These are phyloP conservation scores for Rostrohypoxylon terebratum DNA, from an alignment of 495 filamentous ascomycete species.

Conservation along the genomic window DNA sequence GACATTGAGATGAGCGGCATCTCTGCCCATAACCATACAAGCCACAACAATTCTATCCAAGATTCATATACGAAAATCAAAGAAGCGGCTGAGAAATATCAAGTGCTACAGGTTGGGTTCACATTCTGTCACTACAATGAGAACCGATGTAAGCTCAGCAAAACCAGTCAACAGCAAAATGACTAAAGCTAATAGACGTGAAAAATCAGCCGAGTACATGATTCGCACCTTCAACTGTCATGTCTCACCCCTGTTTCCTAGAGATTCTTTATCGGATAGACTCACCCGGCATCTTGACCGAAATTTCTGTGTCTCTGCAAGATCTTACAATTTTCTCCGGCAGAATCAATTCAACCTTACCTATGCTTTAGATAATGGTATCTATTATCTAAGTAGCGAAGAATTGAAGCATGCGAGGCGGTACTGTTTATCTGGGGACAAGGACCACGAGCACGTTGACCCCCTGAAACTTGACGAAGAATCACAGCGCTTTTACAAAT, in stretches of 20 bases:
- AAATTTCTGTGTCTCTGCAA: conserved; percentile 50
- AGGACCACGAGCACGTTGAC: conserved; percentile 57
- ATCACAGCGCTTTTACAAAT: conserved; percentile 66
- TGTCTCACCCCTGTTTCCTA: conserved; percentile 64
- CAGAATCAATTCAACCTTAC: conserved; percentile 72
- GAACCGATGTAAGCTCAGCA: conserved; percentile 49
- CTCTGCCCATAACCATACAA: conserved; percentile 20
- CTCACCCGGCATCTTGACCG: conserved; percentile 46
- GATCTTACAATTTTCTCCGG: conserved; percentile 72
- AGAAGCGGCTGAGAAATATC: conserved; percentile 74
- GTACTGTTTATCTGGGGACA: conserved; percentile 49
- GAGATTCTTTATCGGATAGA: conserved; percentile 4
- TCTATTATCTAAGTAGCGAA: conserved; percentile 75
- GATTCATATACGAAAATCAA: conserved; percentile 75
- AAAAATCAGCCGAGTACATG: conserved; percentile 48
- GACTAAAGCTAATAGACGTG: not conserved
- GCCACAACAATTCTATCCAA: conserved; percentile 61
- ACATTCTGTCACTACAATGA: conserved; percentile 70
- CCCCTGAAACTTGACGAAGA: conserved; percentile 66
- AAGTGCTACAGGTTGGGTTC: conserved; percentile 81
- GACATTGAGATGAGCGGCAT: conserved; percentile 86
- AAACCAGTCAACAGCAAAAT: not conserved
- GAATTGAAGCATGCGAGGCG: conserved; percentile 66
- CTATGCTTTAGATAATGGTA: conserved; percentile 66
- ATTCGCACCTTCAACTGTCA: conserved; percentile 75